These are phyloP conservation scores for Farysia itapuensis DNA, from an alignment of 1,284 basidiomycete genomes.

Conservation along the genomic window DNA sequence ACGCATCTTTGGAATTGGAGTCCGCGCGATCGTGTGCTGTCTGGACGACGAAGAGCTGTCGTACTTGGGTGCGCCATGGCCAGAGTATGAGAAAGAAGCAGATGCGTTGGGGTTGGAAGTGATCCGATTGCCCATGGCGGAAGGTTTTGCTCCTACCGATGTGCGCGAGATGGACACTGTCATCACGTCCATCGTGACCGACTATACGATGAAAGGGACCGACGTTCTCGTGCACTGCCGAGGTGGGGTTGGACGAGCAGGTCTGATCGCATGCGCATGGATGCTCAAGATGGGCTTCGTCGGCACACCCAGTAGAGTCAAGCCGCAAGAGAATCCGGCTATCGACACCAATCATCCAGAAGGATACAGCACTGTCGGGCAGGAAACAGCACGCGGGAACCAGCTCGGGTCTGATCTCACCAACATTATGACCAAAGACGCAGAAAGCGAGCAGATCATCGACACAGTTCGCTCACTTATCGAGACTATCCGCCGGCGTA, in stretches of 20 bases:
- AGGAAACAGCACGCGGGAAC: background rate
- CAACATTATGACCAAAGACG: background rate
- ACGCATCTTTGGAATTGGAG: slow-evolving; percentile 75
- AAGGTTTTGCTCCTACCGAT: slow-evolving; percentile 81
- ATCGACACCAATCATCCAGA: background rate
- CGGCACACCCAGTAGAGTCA: background rate
- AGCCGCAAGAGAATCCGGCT: background rate
- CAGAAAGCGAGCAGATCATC: slow-evolving; percentile 15
- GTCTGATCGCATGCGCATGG: slow-evolving; percentile 90
- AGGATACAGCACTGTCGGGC: background rate
- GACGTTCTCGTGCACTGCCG: slow-evolving; percentile 86
- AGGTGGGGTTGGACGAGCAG: slow-evolving; percentile 91
- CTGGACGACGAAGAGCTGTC: slow-evolving; percentile 82
- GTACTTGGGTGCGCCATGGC: slow-evolving; percentile 81
- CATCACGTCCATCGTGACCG: slow-evolving; percentile 71
- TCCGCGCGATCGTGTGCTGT: slow-evolving; percentile 82
- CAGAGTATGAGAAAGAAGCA: slow-evolving; percentile 71
- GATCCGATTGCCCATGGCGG: slow-evolving; percentile 78
- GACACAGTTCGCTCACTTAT: slow-evolving; percentile 35
- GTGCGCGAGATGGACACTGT: slow-evolving; percentile 78
- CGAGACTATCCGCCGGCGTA: slow-evolving; percentile 45
- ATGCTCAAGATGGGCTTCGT: slow-evolving; percentile 83
- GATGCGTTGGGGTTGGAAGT: slow-evolving; percentile 73
- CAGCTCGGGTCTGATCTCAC: background rate
- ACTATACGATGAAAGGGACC: slow-evolving; percentile 75